Percentiles rank a stretch among this genome's conserved stretches.
Evolutionary conservation across 352 stramenopile species (phyloP).

Genomic region (Achlya hypogyna): DNA sequence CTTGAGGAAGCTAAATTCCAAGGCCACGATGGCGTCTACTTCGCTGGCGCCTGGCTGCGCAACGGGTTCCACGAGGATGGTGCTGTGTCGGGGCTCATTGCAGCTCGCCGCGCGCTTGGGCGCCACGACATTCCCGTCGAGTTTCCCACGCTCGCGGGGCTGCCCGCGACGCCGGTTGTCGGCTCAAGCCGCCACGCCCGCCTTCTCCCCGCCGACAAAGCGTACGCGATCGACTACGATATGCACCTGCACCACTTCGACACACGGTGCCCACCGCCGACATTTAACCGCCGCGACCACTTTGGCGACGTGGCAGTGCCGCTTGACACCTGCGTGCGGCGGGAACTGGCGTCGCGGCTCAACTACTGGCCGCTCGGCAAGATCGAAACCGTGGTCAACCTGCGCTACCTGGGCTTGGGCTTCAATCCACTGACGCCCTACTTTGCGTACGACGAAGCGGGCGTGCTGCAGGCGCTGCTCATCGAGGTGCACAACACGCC

Average conservation of each 20-base stretch:
- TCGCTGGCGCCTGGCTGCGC: conserved; percentile 77
- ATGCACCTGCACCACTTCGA: conserved; percentile 13
- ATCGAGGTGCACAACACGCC: conserved; percentile 14
- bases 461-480: conserved; percentile 1
- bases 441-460: conserved; percentile 8
- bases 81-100: conserved; percentile 25
- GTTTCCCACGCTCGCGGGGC: conserved; percentile 5
- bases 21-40: conserved; percentile 75
- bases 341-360: neutral
- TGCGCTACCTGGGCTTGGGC: neutral
- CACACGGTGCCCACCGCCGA: neutral
- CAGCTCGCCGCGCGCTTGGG: neutral
- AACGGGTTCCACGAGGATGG: conserved; percentile 90
- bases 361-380: conserved; percentile 14
- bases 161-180: neutral
- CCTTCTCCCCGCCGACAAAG: neutral
- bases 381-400: conserved; percentile 9
- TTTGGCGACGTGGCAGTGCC: conserved; percentile 9
- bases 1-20: conserved; percentile 41
- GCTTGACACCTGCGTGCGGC: conserved; percentile 8
- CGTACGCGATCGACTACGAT: conserved; percentile 14
- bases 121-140: conserved; percentile 13
- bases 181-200: conserved; percentile 1
- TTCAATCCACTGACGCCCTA: conserved; percentile 16
- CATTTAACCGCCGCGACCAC: conserved; percentile 2